Conservation (phyloP, 768 basidiomycete species). For the Suillus luteus region DNA sequence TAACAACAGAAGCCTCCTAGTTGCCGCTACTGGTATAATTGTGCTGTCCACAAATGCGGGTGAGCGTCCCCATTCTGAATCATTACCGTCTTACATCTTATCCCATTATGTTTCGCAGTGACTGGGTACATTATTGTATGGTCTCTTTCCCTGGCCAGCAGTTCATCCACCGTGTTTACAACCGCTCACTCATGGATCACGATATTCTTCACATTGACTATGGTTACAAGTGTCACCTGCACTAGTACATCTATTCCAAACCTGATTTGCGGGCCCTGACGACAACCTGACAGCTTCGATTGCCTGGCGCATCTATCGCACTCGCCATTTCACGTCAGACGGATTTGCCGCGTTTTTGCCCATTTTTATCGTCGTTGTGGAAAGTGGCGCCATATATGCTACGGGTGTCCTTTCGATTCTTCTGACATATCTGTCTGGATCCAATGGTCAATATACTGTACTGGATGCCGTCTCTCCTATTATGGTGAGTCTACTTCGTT, state of each 20-base stretch:
- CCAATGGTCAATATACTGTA: conserved; percentile 7
- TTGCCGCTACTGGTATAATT: background rate
- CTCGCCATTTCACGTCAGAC: background rate
- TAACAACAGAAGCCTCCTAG: background rate
- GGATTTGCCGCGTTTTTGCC: background rate
- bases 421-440: conserved; percentile 3
- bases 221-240: background rate
- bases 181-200: background rate
- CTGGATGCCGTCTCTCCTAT: conserved; percentile 1
- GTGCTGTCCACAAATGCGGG: background rate
- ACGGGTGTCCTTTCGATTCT: conserved; percentile 4
- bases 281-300: background rate
- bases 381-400: conserved; percentile 13
- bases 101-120: background rate
- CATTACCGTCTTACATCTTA: background rate
- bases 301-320: conserved; percentile 11
- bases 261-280: background rate
- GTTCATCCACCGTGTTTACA: background rate
- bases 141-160: background rate
- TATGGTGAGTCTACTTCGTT: background rate
- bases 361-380: conserved; percentile 10
- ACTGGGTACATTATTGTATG: background rate
- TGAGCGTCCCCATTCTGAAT: background rate
- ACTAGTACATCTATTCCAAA: background rate
- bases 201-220: background rate